Percentiles rank a stretch among this genome's conserved stretches.
These are phyloP conservation scores for Metarhizium anisopliae DNA, from an alignment of 2,329 filamentous ascomycete species.

Conservation along the genomic window DNA sequence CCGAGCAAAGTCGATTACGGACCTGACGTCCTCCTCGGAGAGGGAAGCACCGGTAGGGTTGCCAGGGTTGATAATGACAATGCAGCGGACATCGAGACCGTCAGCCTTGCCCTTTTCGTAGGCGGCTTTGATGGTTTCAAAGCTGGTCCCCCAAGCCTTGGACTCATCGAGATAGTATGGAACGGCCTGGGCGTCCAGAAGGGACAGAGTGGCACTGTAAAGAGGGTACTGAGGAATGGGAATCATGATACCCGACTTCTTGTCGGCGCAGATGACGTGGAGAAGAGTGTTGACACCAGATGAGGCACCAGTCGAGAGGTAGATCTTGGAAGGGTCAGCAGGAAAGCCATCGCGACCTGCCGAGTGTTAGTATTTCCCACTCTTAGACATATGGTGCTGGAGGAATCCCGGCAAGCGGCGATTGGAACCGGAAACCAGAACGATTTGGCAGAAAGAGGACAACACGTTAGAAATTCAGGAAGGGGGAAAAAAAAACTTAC, in stretches of 20 bases:
- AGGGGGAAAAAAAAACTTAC: constrained; percentile 36
- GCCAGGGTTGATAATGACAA: constrained; percentile 96
- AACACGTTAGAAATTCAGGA: neutral
- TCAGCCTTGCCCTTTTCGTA: constrained; percentile 66
- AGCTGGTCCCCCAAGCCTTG: constrained; percentile 78
- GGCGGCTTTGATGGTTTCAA: constrained; percentile 65
- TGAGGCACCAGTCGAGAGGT: constrained; percentile 84
- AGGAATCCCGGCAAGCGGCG: too few relatives aligned
- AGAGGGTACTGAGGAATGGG: constrained; percentile 97
- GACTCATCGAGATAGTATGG: constrained; percentile 91
- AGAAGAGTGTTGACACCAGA: constrained; percentile 92
- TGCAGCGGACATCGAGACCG: constrained; percentile 80
- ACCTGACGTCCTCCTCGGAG: constrained; percentile 66
- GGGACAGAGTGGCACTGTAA: constrained; percentile 83
- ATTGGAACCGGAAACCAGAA: neutral
- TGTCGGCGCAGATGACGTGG: constrained; percentile 73
- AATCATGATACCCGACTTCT: constrained; percentile 75
- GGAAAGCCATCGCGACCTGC: constrained; percentile 79
- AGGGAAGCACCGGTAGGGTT: constrained; percentile 93
- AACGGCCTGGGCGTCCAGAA: constrained; percentile 79
- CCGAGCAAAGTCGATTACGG: constrained; percentile 78
- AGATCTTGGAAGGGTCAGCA: constrained; percentile 72
- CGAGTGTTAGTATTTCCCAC: too few relatives aligned
- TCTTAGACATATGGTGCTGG: too few relatives aligned
- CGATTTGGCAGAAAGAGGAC: neutral